Conservation (phyloP, 495 filamentous ascomycete species). For the Lentithecium fluviatile region DNA sequence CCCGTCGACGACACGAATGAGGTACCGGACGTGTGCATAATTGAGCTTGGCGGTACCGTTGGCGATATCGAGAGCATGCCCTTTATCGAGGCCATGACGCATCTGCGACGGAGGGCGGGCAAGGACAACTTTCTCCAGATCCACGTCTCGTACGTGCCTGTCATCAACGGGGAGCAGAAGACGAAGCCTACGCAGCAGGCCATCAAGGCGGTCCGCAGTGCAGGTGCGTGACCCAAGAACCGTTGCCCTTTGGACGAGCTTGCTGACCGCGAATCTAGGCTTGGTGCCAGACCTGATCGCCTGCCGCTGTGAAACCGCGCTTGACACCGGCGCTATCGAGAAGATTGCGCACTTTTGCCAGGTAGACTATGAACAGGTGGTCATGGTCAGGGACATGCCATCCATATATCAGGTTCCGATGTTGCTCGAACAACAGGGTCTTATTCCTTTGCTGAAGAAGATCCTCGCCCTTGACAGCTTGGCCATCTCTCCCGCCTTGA, state of each 20-base stretch:
- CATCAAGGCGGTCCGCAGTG: conserved; percentile 74
- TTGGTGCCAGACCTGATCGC: conserved; percentile 91
- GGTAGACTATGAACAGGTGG: conserved; percentile 74
- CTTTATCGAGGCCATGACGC: conserved; percentile 83
- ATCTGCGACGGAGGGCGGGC: conserved; percentile 69
- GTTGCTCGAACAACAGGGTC: conserved; percentile 75
- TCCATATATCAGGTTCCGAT: conserved; percentile 91
- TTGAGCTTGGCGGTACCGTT: conserved; percentile 74
- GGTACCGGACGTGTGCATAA: conserved; percentile 91
- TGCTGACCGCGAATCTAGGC: conserved; percentile 37
- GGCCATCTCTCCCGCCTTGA: conserved; percentile 47
- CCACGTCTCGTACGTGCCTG: conserved; percentile 76
- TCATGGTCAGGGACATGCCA: conserved; percentile 80
- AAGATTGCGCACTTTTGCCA: conserved; percentile 90
- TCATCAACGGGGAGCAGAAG: conserved; percentile 80
- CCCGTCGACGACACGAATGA: conserved; percentile 82
- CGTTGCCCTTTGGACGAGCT: too few species aligned
- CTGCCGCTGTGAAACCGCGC: conserved; percentile 76
- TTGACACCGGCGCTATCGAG: conserved; percentile 70
- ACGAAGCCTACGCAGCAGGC: conserved; percentile 95
- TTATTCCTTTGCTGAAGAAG: conserved; percentile 60
- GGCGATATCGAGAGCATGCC: conserved; percentile 90
- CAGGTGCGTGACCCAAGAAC: conserved; percentile 42
- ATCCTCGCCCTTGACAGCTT: conserved; percentile 60
- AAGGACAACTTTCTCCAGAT: conserved; percentile 83